Conservation (phyloP, 2,329 filamentous ascomycete species). For the Calonectria honghensis region DNA sequence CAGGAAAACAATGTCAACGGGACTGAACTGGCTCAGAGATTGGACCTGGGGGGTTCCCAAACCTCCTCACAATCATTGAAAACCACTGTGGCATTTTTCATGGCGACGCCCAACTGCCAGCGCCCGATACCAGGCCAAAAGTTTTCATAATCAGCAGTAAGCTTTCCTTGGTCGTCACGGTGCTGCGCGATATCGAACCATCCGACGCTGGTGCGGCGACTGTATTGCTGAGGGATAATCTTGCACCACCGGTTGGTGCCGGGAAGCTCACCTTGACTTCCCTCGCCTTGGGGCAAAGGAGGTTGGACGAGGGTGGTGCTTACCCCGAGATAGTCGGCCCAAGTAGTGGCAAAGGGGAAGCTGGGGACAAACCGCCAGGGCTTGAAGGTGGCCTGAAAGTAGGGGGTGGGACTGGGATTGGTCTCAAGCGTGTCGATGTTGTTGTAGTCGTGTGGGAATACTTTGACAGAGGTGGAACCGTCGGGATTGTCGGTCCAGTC, state of each 20-base stretch:
- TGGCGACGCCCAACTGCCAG: slow-evolving; percentile 65
- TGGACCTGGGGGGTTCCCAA: slow-evolving; percentile 55
- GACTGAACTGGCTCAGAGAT: slow-evolving; percentile 39
- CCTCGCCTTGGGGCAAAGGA: slow-evolving; percentile 65
- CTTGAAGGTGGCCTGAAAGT: slow-evolving; percentile 68
- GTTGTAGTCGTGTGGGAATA: slow-evolving; percentile 66
- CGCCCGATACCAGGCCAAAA: slow-evolving; percentile 69
- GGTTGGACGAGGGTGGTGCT: slow-evolving; percentile 68
- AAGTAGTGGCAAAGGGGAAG: slow-evolving; percentile 65
- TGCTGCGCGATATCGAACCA: slow-evolving; percentile 70
- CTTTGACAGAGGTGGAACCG: slow-evolving; percentile 63
- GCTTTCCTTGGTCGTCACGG: slow-evolving; percentile 50
- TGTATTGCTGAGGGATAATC: slow-evolving; percentile 58
- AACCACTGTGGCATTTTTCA: slow-evolving; percentile 59
- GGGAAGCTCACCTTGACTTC: slow-evolving; percentile 64
- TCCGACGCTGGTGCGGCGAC: slow-evolving; percentile 60
- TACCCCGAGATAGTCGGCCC: slow-evolving; percentile 64
- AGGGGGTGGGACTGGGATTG: slow-evolving; percentile 59
- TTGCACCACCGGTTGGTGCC: slow-evolving; percentile 69
- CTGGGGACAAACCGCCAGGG: slow-evolving; percentile 63
- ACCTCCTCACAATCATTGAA: slow-evolving; percentile 56
- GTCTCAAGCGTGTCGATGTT: slow-evolving; percentile 57
- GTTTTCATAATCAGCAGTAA: slow-evolving; percentile 58
- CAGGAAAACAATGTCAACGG: not conserved
- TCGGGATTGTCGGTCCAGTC: slow-evolving; percentile 63